Conservation (phyloP, 78 protist species). For the Dictyostelium firmibasis region DNA sequence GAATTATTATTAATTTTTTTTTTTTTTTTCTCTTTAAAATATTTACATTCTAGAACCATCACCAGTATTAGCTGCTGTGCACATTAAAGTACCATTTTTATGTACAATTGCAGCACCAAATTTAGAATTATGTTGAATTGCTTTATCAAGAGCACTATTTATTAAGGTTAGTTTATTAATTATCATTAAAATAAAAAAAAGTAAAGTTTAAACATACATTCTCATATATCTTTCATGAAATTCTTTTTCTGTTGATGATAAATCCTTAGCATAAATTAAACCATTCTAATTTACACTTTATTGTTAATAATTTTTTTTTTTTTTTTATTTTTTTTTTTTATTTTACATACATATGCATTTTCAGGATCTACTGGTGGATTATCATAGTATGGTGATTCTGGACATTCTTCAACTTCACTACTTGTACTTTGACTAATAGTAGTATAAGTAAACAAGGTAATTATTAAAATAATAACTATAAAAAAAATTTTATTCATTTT, state of each 20-base stretch:
- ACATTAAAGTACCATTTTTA: conserved; percentile 26
- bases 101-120: conserved; percentile 24
- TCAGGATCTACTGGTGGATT: not conserved
- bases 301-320: not conserved
- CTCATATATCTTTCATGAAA: conserved; percentile 37
- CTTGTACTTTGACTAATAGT: not conserved
- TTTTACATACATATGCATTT: not conserved
- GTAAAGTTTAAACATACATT: not conserved
- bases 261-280: not conserved
- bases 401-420: not conserved
- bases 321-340: not conserved
- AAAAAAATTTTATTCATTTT: not conserved
- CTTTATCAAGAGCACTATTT: conserved; percentile 7
- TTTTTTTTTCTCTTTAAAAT: not conserved
- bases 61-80: not conserved
- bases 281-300: not conserved
- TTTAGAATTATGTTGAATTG: not conserved
- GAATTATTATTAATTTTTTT: not conserved
- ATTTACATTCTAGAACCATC: not conserved
- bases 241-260: not conserved
- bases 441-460: not conserved
- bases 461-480: not conserved
- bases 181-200: not conserved
- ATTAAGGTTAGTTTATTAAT: not conserved
- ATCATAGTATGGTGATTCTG: not conserved